Evolutionary conservation across 2,329 filamentous ascomycete genomes (phyloP).

Genomic region (Phoma herbarum): DNA sequence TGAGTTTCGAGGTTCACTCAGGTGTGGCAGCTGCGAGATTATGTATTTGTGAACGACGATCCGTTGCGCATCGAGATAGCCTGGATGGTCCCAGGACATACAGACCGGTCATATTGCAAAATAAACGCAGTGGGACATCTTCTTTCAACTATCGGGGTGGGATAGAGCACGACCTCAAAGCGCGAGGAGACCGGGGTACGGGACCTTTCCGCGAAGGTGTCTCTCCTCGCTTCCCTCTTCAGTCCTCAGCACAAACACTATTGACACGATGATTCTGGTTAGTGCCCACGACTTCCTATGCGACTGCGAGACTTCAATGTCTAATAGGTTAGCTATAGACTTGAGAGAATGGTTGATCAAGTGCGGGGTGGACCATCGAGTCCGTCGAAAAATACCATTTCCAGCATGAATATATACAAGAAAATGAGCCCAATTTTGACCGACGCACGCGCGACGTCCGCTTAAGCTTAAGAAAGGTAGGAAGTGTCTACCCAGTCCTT

Average conservation of each 20-base stretch:
- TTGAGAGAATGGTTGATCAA: neutral
- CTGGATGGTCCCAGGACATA: too few relatives aligned
- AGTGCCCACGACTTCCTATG: neutral
- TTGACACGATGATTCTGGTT: neutral
- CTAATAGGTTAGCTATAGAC: too few relatives aligned
- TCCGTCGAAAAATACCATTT: constrained; percentile 32
- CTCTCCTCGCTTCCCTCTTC: neutral
- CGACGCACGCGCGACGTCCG: neutral
- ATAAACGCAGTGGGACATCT: neutral
- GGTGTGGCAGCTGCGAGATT: neutral
- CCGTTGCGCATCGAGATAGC: neutral
- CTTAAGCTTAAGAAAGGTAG: neutral
- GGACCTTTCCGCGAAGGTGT: neutral
- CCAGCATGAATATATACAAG: constrained; percentile 20
- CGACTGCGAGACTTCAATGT: neutral
- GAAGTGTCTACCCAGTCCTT: constrained; percentile 40
- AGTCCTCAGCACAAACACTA: neutral
- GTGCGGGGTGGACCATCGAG: constrained; percentile 34
- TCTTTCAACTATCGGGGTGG: neutral
- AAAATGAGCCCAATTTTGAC: neutral
- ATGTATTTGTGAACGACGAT: neutral
- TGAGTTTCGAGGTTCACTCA: neutral
- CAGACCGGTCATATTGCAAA: neutral
- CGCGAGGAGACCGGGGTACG: neutral
- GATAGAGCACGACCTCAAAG: neutral